A percentile compares a stretch with the other conserved stretches of the same genome.
Conservation (phyloP, 768 basidiomycete species). For the Suillus brevipes region DNA sequence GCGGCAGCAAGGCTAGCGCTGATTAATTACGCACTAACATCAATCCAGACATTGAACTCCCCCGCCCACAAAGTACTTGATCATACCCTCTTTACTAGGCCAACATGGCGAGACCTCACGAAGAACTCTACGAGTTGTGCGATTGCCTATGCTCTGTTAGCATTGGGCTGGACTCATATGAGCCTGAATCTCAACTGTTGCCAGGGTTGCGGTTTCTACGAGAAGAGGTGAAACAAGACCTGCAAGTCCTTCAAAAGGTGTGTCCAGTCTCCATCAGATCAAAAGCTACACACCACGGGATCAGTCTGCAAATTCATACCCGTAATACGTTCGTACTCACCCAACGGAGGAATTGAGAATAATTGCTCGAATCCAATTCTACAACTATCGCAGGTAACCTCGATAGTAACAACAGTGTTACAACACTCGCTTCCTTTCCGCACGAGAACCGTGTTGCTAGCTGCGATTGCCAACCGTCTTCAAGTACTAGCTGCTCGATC, state of each 20-base stretch:
- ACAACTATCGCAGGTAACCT: constrained; percentile 15
- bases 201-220: constrained; percentile 43
- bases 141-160: constrained; percentile 24
- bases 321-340: constrained; percentile 9
- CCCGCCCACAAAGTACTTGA: too few relatives aligned
- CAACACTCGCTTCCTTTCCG: constrained; percentile 2
- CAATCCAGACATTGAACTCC: too few relatives aligned
- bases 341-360: constrained; percentile 17
- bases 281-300: neutral
- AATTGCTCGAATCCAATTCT: constrained; percentile 19
- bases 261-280: neutral
- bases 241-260: constrained; percentile 43
- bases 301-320: neutral
- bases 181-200: constrained; percentile 19
- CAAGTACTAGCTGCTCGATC: constrained; percentile 5
- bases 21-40: too few relatives aligned
- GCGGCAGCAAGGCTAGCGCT: too few relatives aligned
- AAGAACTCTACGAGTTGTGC: constrained; percentile 10
- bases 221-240: constrained; percentile 45
- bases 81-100: too few relatives aligned
- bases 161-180: constrained; percentile 27
- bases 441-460: constrained; percentile 13
- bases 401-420: constrained; percentile 14
- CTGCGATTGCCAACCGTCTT: constrained; percentile 10
- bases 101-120: neutral